Evolutionary conservation across 768 basidiomycete genomes (phyloP).

Genomic region (Imleria badia): DNA sequence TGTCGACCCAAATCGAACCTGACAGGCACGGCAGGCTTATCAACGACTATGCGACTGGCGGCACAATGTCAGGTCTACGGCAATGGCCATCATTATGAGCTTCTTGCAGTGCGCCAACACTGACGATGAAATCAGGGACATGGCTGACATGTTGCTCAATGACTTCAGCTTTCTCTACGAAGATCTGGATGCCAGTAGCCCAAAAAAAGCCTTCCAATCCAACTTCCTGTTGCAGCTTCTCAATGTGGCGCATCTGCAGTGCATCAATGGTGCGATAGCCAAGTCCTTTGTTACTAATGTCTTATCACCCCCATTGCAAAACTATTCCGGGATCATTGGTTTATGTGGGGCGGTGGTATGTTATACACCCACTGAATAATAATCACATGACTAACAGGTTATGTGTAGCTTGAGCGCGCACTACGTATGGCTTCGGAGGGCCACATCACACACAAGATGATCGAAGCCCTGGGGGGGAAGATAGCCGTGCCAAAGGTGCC

Average conservation of each 20-base stretch:
- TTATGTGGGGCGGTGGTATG: not conserved
- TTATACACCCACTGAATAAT: not conserved
- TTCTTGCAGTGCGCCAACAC: not conserved
- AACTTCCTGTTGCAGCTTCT: not conserved
- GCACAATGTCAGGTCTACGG: not conserved
- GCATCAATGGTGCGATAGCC: not conserved
- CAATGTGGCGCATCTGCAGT: not conserved
- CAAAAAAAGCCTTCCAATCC: not conserved
- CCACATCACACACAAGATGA: too few relatives aligned
- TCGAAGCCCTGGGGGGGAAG: too few relatives aligned
- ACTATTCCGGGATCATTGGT: not conserved
- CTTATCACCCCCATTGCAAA: not conserved
- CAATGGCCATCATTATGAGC: not conserved
- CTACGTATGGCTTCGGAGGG: too few relatives aligned
- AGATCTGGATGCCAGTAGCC: not conserved
- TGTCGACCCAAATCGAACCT: too few relatives aligned
- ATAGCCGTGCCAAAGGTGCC: too few relatives aligned
- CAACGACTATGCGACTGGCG: slow-evolving; percentile 8
- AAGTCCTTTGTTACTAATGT: not conserved
- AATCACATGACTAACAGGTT: too few relatives aligned
- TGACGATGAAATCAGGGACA: not conserved
- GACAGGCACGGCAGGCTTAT: slow-evolving; percentile 1
- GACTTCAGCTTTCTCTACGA: not conserved
- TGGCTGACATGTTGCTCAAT: slow-evolving; percentile 1
- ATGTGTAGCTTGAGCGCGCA: too few relatives aligned